Evolutionary conservation across 208 protist species (phyloP), one percentile per base, ranked within the genome.

Genomic region (Zelonia costaricensis): DNA sequence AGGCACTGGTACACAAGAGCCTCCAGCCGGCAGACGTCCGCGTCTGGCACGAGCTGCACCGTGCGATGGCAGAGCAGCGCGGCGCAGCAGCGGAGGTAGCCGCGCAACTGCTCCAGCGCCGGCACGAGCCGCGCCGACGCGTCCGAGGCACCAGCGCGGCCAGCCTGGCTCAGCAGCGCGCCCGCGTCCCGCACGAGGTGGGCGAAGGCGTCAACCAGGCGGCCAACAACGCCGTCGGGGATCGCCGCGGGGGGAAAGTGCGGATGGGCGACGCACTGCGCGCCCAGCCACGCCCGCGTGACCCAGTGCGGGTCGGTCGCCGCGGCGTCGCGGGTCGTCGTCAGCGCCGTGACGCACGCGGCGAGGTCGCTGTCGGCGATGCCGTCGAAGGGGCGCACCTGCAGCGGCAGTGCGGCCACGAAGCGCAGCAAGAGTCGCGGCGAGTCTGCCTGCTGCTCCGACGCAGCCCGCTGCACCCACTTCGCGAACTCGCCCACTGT

Each of bases 21-120:
- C 69, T 95, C 89, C 1, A 95, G 69, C 4, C 89, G 85, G 10
- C 79, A 55, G 38, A 92, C 39, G 30, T 92, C 82, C 18, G 65
- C 69, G 27, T 78, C 80, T 0, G 36, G 38, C n/a, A 82, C 76
- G 12, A 92, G 56, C 60, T 78, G 46, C 31, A 88, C 20, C 1
- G 68, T 49, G 33, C 52, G 68, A 25, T 81, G 61, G 58, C 69
- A 83, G 15, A 85, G 36, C 22, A 92, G 38, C 8, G 62, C 23
- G 10, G 78, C 61, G 31, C 89, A 77, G 48, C 72, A 52, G 16
- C 51, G 56, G 18, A 93, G 55, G 66, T 82, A 86, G 0, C 65
- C 52, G 1, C 82, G 88, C 42, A 94, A 59, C 33, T 76, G 75
- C 62, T 89, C 76, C 10, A 89, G 56, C 61, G 77, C 76, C 13